Evolutionary conservation across 2,329 filamentous ascomycete species (phyloP).

Genomic region (Colletotrichum magnum): DNA sequence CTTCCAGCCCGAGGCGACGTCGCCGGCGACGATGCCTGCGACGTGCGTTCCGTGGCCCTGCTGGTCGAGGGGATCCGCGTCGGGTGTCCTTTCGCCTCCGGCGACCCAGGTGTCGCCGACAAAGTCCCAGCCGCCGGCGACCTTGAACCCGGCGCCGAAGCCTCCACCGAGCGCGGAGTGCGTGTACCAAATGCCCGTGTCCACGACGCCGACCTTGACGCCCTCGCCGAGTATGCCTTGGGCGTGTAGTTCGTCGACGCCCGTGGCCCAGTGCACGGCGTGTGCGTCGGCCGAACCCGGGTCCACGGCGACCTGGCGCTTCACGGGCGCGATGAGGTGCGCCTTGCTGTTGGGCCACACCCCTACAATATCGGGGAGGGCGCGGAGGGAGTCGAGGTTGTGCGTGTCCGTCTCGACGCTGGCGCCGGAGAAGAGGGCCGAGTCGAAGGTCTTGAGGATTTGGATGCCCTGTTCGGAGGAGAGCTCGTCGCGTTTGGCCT

Average conservation of each 20-base stretch:
- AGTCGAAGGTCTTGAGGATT: slow-evolving; percentile 34
- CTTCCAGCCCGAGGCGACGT: slow-evolving; percentile 38
- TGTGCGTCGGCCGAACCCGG: background rate
- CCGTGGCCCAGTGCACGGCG: slow-evolving; percentile 41
- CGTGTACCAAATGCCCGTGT: slow-evolving; percentile 41
- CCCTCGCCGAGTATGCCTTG: slow-evolving; percentile 41
- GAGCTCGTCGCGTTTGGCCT: slow-evolving; percentile 28
- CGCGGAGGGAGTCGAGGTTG: slow-evolving; percentile 32
- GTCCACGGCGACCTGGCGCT: slow-evolving; percentile 15
- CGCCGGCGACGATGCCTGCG: slow-evolving; percentile 49
- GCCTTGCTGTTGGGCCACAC: slow-evolving; percentile 33
- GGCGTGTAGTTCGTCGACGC: slow-evolving; percentile 40
- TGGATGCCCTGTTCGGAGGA: slow-evolving; percentile 21
- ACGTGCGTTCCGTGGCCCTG: slow-evolving; percentile 50
- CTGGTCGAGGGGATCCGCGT: slow-evolving; percentile 49
- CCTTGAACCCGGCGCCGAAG: slow-evolving; percentile 61
- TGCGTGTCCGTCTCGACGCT: slow-evolving; percentile 33
- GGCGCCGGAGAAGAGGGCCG: slow-evolving; percentile 37
- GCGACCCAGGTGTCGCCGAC: slow-evolving; percentile 54
- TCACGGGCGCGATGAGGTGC: slow-evolving; percentile 30
- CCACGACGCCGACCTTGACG: slow-evolving; percentile 42
- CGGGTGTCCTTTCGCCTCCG: slow-evolving; percentile 49
- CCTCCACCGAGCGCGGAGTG: slow-evolving; percentile 57
- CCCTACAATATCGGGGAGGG: slow-evolving; percentile 24
- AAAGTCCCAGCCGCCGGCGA: slow-evolving; percentile 60